These are phyloP conservation scores for Herpotrichia juniperi DNA, from an alignment of 2,329 filamentous ascomycete genomes.

Conservation along the genomic window DNA sequence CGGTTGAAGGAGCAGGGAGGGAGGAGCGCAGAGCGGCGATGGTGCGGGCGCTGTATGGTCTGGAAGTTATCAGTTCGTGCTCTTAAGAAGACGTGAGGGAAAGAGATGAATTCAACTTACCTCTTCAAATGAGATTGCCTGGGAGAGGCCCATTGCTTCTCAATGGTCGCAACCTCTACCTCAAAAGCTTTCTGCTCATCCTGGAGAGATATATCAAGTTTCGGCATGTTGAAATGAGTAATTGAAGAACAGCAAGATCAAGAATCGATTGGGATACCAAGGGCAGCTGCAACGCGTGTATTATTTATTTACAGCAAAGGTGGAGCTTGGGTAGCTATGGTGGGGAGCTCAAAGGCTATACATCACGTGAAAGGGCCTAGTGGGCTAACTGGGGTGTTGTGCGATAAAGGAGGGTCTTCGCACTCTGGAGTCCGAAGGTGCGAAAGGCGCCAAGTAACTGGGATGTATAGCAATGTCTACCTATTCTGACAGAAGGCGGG, in stretches of 20 bases:
- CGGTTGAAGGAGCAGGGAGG: constrained; percentile 29
- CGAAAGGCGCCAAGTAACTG: background rate
- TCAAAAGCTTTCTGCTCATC: constrained; percentile 38
- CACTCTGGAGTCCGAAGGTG: constrained; percentile 3
- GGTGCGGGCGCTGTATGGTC: constrained; percentile 41
- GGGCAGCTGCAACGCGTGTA: background rate
- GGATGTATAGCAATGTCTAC: background rate
- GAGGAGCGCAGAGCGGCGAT: constrained; percentile 43
- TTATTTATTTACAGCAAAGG: background rate
- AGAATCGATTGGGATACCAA: background rate
- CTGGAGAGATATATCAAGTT: constrained; percentile 17
- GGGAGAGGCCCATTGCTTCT: constrained; percentile 40
- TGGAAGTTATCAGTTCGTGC: constrained; percentile 7
- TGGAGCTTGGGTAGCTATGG: too few species aligned
- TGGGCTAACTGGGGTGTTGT: background rate
- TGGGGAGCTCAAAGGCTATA: too few species aligned
- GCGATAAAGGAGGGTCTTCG: background rate
- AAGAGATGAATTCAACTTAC: background rate
- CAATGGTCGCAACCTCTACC: constrained; percentile 38
- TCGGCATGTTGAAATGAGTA: constrained; percentile 13
- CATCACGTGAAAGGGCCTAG: background rate
- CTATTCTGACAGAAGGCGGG: too few species aligned
- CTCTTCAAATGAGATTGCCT: constrained; percentile 20
- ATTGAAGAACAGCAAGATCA: too few species aligned
- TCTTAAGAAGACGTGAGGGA: background rate